A percentile compares a stretch with the other conserved stretches of the same genome.
Evolutionary conservation across 1,284 basidiomycete genomes (phyloP).

Genomic region (Hortiboletus rubellus): DNA sequence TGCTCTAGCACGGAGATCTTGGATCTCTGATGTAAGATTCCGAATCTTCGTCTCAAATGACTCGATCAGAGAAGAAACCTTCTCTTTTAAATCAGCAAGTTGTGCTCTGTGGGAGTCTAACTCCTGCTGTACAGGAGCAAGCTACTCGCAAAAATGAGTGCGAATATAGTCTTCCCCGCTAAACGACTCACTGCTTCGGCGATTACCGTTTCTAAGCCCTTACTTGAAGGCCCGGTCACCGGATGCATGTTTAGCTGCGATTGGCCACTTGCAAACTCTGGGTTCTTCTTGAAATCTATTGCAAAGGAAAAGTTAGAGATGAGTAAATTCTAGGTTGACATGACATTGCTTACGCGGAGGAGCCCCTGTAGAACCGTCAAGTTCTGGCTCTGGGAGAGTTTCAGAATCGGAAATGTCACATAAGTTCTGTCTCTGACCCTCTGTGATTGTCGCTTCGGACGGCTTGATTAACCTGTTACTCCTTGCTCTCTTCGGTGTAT

Average conservation of each 20-base stretch:
- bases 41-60: conserved; percentile 39
- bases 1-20: conserved; percentile 24
- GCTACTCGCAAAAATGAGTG: conserved; percentile 35
- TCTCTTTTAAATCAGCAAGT: conserved; percentile 42
- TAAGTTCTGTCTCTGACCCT: conserved; percentile 43
- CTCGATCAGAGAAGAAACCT: conserved; percentile 35
- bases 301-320: not conserved
- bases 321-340: not conserved
- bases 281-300: conserved; percentile 10
- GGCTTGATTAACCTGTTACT: conserved; percentile 51
- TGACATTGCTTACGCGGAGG: conserved; percentile 17
- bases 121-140: conserved; percentile 51
- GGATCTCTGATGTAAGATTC: conserved; percentile 35
- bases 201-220: conserved; percentile 31
- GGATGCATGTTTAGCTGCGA: conserved; percentile 13
- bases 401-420: conserved; percentile 12
- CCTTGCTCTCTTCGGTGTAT: conserved; percentile 46
- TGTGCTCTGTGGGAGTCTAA: conserved; percentile 43
- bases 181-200: conserved; percentile 43
- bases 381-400: conserved; percentile 35
- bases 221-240: conserved; percentile 17
- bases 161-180: not conserved
- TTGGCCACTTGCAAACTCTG: conserved; percentile 5
- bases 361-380: conserved; percentile 21
- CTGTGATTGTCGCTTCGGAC: conserved; percentile 55